Evolutionary conservation across 1,139 yeast genomes (phyloP).

Genomic region (Kurtzmaniella natalensis): DNA sequence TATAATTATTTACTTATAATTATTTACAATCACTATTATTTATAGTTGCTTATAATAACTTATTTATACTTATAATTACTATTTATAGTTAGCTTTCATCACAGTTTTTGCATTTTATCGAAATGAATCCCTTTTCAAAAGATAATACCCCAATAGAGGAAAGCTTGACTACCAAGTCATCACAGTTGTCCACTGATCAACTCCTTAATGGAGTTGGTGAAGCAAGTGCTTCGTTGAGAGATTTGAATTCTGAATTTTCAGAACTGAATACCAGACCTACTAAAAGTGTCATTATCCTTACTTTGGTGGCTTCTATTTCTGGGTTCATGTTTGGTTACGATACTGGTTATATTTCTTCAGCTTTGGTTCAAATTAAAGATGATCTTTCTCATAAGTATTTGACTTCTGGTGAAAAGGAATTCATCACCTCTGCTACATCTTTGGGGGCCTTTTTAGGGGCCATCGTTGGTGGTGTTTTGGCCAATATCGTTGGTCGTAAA

Average conservation of each 20-base stretch:
- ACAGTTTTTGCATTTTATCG: too few relatives aligned
- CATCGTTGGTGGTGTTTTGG: constrained; percentile 68
- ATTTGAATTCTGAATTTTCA: constrained; percentile 5
- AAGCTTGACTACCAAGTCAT: constrained; percentile 4
- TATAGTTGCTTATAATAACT: too few relatives aligned
- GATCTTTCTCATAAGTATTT: constrained; percentile 52
- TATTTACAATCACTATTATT: too few relatives aligned
- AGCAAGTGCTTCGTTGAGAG: not conserved
- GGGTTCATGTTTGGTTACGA: constrained; percentile 97
- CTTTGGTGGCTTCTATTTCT: constrained; percentile 80
- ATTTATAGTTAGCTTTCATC: too few relatives aligned
- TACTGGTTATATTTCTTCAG: constrained; percentile 92
- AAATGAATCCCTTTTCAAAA: too few relatives aligned
- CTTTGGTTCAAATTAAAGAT: constrained; percentile 76
- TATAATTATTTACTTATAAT: too few relatives aligned
- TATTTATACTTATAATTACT: too few relatives aligned
- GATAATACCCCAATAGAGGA: constrained; percentile 3
- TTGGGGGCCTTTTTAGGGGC: constrained; percentile 86
- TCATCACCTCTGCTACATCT: constrained; percentile 93
- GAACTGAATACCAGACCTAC: constrained; percentile 46
- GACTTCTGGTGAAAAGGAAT: constrained; percentile 75
- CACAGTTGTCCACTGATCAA: constrained; percentile 2
- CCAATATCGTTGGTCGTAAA: constrained; percentile 38
- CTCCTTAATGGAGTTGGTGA: not conserved
- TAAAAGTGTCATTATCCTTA: constrained; percentile 59